phyloP scores from a whole-genome alignment of 164 flowering plant species.

The Annona cherimola region DNA sequence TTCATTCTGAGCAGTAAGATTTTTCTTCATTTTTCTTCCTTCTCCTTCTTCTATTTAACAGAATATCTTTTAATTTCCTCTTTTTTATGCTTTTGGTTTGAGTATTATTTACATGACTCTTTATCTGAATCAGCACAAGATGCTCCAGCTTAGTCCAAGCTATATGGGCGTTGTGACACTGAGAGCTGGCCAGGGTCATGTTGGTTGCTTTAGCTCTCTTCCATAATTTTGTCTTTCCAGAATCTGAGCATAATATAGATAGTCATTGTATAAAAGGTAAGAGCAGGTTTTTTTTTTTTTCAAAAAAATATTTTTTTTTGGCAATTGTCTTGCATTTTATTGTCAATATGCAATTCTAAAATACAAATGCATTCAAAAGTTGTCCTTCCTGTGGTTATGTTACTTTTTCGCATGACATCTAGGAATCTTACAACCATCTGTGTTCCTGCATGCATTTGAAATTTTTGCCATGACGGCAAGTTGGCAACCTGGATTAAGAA shows the following conservation, averaged over 20 bases:
- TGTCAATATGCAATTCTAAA: not conserved
- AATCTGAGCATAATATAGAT: not conserved
- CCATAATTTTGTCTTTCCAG: slow-evolving; percentile 1
- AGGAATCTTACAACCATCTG: not conserved
- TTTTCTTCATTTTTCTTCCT: not conserved
- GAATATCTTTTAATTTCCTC: no score
- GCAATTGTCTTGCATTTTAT: not conserved
- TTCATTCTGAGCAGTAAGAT: slow-evolving; percentile 92
- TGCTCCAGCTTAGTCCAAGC: slow-evolving; percentile 18
- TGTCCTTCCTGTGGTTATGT: not conserved
- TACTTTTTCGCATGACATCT: not conserved
- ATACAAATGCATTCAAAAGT: not conserved
- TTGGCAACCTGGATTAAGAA: not conserved
- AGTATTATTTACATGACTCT: not conserved
- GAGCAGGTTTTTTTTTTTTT: not conserved
- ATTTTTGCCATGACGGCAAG: not conserved
- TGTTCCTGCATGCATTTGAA: not conserved
- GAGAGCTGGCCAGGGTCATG: not conserved
- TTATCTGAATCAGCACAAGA: slow-evolving; percentile 43
- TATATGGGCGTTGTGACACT: not conserved
- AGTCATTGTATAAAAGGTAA: slow-evolving; percentile 3
- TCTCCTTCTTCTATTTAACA: not conserved
- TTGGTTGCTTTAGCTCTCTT: slow-evolving; percentile 1
- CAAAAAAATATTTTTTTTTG: no score
- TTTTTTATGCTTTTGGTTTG: no score